Percentiles rank a stretch among this genome's conserved stretches.
These are phyloP conservation scores for Coccomyxa sp. DNA, from an alignment of 139 green algal species.

Conservation along the genomic window DNA sequence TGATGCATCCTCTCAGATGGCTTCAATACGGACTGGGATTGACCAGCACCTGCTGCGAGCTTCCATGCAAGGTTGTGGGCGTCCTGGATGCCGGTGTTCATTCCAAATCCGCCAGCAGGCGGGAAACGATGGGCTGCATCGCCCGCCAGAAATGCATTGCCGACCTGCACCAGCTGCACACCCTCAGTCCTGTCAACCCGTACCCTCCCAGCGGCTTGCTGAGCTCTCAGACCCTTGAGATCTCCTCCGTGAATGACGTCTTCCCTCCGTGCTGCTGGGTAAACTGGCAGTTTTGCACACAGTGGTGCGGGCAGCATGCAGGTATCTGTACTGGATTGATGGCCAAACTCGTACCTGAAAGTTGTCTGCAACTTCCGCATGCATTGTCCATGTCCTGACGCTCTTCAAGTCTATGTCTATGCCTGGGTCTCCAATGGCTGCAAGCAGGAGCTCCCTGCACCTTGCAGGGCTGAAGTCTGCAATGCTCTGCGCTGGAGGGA, in stretches of 20 bases:
- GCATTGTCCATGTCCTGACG: conserved; percentile 84
- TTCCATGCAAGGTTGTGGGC: conserved; percentile 96
- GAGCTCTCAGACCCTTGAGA: background rate
- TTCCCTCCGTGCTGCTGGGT: too few species aligned
- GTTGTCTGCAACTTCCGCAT: conserved; percentile 62
- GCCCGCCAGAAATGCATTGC: conserved; percentile 72
- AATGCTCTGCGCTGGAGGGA: conserved; percentile 73
- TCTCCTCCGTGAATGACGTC: too few species aligned
- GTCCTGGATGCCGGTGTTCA: conserved; percentile 89
- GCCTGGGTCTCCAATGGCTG: background rate
- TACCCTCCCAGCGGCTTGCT: background rate
- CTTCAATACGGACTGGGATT: too few species aligned
- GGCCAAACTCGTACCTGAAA: conserved; percentile 31
- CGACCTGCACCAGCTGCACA: conserved; percentile 3
- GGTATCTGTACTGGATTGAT: background rate
- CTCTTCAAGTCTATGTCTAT: conserved; percentile 31
- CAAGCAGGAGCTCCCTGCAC: conserved; percentile 46
- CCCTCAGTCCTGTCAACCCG: background rate
- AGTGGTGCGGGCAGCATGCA: too few species aligned
- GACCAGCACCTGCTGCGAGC: conserved; percentile 67
- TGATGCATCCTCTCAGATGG: too few species aligned
- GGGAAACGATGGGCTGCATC: conserved; percentile 92
- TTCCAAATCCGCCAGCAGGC: conserved; percentile 90
- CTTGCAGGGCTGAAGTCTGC: conserved; percentile 59
- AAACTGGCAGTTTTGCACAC: too few species aligned